Conservation (phyloP, 2,329 filamentous ascomycete genomes). For the Fusarium duplospermum region DNA sequence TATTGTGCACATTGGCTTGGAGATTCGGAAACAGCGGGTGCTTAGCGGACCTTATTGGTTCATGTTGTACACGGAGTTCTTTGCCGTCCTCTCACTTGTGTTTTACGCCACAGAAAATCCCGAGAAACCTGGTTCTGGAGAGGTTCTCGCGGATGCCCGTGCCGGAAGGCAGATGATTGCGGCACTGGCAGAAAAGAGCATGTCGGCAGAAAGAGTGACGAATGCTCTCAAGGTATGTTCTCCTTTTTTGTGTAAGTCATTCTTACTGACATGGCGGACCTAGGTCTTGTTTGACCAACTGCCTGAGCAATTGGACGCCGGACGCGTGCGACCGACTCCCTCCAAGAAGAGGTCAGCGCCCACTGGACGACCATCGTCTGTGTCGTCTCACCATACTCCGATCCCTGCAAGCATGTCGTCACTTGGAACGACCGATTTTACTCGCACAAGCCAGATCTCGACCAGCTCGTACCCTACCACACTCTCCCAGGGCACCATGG, state of each 20-base stretch:
- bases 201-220: constrained; percentile 90
- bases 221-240: constrained; percentile 76
- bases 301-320: constrained; percentile 75
- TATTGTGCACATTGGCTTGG: constrained; percentile 82
- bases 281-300: constrained; percentile 87
- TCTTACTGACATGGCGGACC: constrained; percentile 17
- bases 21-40: constrained; percentile 79
- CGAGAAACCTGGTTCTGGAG: constrained; percentile 77
- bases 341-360: constrained; percentile 70
- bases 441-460: constrained; percentile 46
- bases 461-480: constrained; percentile 44
- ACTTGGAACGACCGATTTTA: constrained; percentile 50
- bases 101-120: constrained; percentile 87
- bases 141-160: constrained; percentile 86
- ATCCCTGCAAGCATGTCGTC: constrained; percentile 49
- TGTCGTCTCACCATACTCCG: constrained; percentile 44
- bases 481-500: constrained; percentile 48
- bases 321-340: constrained; percentile 51
- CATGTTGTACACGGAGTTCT: constrained; percentile 85
- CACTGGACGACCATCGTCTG: constrained; percentile 46
- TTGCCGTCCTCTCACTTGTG: constrained; percentile 81
- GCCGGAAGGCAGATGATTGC: constrained; percentile 87
- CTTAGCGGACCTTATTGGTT: constrained; percentile 90
- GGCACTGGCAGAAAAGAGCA: constrained; percentile 82
- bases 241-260: neutral